Evolutionary conservation across 768 basidiomycete genomes (phyloP).

Genomic region (Auricularia auricula-judae): DNA sequence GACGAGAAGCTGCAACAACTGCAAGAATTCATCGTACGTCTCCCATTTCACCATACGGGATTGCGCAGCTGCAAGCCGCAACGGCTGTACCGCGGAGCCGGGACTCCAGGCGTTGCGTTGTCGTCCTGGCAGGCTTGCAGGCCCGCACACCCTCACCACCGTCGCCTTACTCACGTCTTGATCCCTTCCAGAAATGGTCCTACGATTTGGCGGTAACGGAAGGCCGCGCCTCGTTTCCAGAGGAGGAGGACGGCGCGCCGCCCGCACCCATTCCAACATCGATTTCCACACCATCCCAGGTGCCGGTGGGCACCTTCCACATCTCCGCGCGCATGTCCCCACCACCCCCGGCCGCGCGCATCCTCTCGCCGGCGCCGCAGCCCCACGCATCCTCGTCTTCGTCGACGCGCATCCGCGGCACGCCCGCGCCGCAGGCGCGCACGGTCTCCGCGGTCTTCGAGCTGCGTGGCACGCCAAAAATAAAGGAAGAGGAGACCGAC

Average conservation of each 20-base stretch:
- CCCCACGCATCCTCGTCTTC: neutral
- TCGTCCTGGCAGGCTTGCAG: no score
- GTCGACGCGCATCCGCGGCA: neutral
- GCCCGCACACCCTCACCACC: no score
- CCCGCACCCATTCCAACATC: neutral
- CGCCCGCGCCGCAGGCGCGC: neutral
- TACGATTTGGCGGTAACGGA: neutral
- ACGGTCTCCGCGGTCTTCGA: neutral
- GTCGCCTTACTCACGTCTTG: no score
- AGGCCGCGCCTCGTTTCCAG: neutral
- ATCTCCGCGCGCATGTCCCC: neutral
- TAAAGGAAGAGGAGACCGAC: neutral
- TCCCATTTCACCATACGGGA: no score
- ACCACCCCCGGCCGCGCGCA: neutral
- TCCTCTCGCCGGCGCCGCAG: neutral
- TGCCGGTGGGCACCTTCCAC: neutral
- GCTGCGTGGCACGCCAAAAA: neutral
- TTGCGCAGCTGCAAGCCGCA: no score
- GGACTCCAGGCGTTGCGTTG: no score
- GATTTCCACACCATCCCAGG: neutral
- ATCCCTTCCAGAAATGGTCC: no score
- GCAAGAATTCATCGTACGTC: no score
- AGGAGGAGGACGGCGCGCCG: neutral
- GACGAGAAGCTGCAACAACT: no score
- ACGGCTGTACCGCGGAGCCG: no score